Evolutionary conservation across 2,329 filamentous ascomycete genomes (phyloP).

Genomic region (Pleomassaria siparia): DNA sequence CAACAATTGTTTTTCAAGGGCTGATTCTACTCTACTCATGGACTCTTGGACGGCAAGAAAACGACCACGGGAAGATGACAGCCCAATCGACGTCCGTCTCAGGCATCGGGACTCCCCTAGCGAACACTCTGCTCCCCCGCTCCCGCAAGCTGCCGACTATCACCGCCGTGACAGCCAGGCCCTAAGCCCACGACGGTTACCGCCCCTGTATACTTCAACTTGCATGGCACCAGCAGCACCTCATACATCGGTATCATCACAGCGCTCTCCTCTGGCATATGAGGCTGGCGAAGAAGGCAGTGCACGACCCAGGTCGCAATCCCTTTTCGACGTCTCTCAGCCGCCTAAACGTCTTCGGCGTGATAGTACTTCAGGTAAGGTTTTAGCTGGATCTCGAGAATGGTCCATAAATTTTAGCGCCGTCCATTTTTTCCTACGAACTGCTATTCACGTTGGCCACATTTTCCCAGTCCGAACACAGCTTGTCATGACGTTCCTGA

Average conservation of each 20-base stretch:
- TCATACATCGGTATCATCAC: slow-evolving; percentile 10
- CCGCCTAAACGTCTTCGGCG: slow-evolving; percentile 13
- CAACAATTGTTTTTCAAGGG: slow-evolving; percentile 17
- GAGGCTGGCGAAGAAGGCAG: slow-evolving; percentile 7
- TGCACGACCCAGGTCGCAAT: slow-evolving; percentile 22
- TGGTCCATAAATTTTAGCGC: slow-evolving; percentile 8
- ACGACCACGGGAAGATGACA: slow-evolving; percentile 35
- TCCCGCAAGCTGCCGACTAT: slow-evolving; percentile 30
- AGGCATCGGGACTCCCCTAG: slow-evolving; percentile 22
- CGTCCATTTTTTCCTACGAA: slow-evolving; percentile 10
- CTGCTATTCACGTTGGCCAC: slow-evolving; percentile 8
- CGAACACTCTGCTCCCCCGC: slow-evolving; percentile 20
- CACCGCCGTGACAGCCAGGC: slow-evolving; percentile 22
- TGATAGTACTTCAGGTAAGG: slow-evolving; percentile 20
- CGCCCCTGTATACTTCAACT: slow-evolving; percentile 23
- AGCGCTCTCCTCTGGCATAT: slow-evolving; percentile 9
- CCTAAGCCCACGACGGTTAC: slow-evolving; percentile 24
- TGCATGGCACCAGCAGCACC: slow-evolving; percentile 18
- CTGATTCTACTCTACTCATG: slow-evolving; percentile 27
- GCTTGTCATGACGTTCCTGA: slow-evolving; percentile 8
- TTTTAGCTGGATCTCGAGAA: slow-evolving; percentile 6
- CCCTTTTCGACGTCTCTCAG: slow-evolving; percentile 23
- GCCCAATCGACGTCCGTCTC: slow-evolving; percentile 13
- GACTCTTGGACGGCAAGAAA: slow-evolving; percentile 30
- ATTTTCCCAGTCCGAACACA: slow-evolving; percentile 7